Evolutionary conservation across 345 rosid genomes (phyloP), one percentile per base, ranked within the genome.

Genomic region (Hibiscus mutabilis): DNA sequence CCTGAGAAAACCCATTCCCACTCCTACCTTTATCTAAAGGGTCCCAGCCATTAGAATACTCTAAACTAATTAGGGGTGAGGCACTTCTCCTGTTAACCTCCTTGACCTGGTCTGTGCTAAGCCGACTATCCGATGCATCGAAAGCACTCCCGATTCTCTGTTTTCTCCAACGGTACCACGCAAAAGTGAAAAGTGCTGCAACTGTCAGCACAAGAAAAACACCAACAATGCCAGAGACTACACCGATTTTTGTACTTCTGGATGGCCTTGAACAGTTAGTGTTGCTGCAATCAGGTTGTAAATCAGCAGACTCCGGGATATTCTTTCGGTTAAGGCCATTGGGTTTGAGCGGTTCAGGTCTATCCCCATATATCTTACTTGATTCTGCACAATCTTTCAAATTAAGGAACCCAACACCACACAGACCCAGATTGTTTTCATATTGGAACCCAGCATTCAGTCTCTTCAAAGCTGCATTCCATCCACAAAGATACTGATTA

Each of bases 11-110:
- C 2, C 86, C 87, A 77, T 70, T 87, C 72, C 75, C 78, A 60
- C 14, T 79, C 71, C 79, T 81, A 63, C 93, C 86, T 75, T 85
- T 75, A 5, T 84, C 96, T 75, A 95, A 76, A 0, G 97, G 98
- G 66, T 95, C 99, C 99, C 99, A 95, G 9, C 99, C 97, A 31
- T 71, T 88, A 22, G 96, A 86, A 79, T 92, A 92, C 83, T 95
- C 99, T 21, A 92, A 84, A 76, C 92, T 90, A 24, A 92, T 89
- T 21, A 90, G 87, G 5, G 96, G 89, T 19, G 97, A 90, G 57
- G 87, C 84, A 74, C 85, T 83, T 78, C 84, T 90, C 75, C 85
- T 75, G 77, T 71, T 70, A 66, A 77, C 77, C 71, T 89, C 99
- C 78, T 82, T 86, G 71, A 61, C 77, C 76, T 86, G 88, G 63